phyloP scores from a whole-genome alignment of 225 moss, liverwort and hornwort species.

The Anthoceros angustus region DNA sequence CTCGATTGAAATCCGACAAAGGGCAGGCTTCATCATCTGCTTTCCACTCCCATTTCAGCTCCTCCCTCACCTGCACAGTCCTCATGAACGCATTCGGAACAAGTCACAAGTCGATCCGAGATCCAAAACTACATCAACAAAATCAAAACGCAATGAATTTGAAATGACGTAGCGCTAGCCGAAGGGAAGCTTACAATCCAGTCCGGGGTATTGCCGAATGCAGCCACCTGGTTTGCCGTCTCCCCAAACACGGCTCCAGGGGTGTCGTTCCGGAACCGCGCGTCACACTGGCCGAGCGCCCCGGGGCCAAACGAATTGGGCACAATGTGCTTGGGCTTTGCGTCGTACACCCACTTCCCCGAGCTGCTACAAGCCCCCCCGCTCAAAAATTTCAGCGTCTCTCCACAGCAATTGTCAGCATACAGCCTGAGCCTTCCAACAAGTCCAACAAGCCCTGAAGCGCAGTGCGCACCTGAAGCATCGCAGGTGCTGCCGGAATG shows the following conservation, averaged over 20 bases:
- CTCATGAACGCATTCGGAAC: not conserved
- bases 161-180: too few relatives aligned
- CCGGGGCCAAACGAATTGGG: conserved; percentile 3
- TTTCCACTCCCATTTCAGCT: conserved; percentile 30
- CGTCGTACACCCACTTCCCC: conserved; percentile 25
- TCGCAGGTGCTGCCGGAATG: not conserved
- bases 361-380: conserved; percentile 11
- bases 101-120: too few relatives aligned
- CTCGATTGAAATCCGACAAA: conserved; percentile 9
- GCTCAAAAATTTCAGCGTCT: too few relatives aligned
- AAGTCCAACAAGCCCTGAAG: too few relatives aligned
- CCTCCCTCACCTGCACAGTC: conserved; percentile 18
- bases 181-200: not conserved
- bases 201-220: not conserved
- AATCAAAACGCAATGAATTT: too few relatives aligned
- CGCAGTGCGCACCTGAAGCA: not conserved
- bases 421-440: not conserved
- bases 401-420: too few relatives aligned
- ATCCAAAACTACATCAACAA: too few relatives aligned
- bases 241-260: not conserved
- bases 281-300: not conserved
- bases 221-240: not conserved
- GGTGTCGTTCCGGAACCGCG: not conserved
- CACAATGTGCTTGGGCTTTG: conserved; percentile 16
- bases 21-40: conserved; percentile 19